A percentile compares a stretch with the other conserved stretches of the same genome.
Conservation (phyloP, 2,329 filamentous ascomycete genomes). For the Trichoderma sp. region DNA sequence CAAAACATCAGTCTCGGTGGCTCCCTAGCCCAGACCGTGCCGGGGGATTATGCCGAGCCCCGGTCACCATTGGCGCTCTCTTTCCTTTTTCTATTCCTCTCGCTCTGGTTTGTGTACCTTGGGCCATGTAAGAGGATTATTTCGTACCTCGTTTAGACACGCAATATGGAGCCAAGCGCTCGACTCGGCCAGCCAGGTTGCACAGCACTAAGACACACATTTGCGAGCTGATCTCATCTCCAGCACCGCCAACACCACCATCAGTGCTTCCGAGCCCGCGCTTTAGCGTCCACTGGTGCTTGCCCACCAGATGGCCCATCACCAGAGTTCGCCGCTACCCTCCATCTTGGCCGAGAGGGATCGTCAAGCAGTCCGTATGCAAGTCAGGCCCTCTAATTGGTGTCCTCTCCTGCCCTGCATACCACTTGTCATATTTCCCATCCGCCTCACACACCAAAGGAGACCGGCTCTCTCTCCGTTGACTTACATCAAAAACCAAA, state of each 20-base stretch:
- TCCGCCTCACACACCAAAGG: background rate
- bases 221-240: background rate
- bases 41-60: background rate
- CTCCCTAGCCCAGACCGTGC: background rate
- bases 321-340: background rate
- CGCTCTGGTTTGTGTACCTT: background rate
- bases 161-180: background rate
- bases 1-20: background rate
- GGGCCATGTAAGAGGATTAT: background rate
- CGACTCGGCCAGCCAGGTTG: background rate
- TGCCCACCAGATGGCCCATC: conserved; percentile 7
- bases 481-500: background rate
- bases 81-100: background rate
- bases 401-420: conserved; percentile 10
- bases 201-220: background rate
- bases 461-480: background rate
- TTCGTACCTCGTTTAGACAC: background rate
- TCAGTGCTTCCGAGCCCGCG: background rate
- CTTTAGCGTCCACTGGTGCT: background rate
- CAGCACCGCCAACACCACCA: background rate
- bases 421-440: conserved; percentile 3
- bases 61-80: background rate
- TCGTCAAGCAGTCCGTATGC: conserved; percentile 4
- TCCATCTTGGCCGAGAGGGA: conserved; percentile 2
- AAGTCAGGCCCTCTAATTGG: conserved; percentile 8